Evolutionary conservation across 202 grass and related monocot genomes (phyloP).

Genomic region (Saccharum hybrid): DNA sequence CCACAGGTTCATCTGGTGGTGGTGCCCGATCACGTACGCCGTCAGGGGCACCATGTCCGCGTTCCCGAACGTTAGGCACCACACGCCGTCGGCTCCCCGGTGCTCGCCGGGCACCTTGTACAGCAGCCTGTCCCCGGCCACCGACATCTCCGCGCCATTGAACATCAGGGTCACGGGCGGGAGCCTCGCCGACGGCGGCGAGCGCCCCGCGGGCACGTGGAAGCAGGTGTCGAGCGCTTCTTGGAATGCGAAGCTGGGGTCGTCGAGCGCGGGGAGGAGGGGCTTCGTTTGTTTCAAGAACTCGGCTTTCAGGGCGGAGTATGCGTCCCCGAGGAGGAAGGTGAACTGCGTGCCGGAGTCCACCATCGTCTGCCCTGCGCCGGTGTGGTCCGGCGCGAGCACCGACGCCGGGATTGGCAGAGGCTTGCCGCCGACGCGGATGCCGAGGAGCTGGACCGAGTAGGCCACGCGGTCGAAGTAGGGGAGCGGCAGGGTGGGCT

Average conservation of each 20-base stretch:
- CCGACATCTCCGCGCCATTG: constrained; percentile 75
- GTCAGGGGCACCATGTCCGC: constrained; percentile 84
- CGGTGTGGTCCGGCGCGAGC: constrained; percentile 88
- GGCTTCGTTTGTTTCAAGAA: constrained; percentile 62
- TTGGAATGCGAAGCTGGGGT: constrained; percentile 77
- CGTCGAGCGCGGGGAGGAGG: constrained; percentile 52
- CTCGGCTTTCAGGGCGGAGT: constrained; percentile 68
- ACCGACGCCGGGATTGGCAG: constrained; percentile 69
- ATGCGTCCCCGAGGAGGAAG: constrained; percentile 85
- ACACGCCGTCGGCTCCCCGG: constrained; percentile 66
- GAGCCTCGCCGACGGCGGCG: constrained; percentile 41
- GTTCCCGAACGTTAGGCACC: constrained; percentile 98
- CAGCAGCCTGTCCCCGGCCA: constrained; percentile 70
- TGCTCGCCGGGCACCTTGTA: constrained; percentile 76
- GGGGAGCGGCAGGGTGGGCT: constrained; percentile 67
- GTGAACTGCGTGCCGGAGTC: constrained; percentile 98
- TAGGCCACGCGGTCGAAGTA: constrained; percentile 97
- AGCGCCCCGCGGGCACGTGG: constrained; percentile 46
- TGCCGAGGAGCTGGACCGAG: constrained; percentile 81
- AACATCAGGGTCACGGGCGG: constrained; percentile 69
- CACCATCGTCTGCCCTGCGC: constrained; percentile 95
- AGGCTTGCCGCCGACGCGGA: constrained; percentile 61
- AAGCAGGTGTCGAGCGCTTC: constrained; percentile 86
- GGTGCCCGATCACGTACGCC: constrained; percentile 94
- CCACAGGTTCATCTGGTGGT: constrained; percentile 99